phyloP scores from a whole-genome alignment of 176 grass and related monocot genomes.

The Lolium rigidum region DNA sequence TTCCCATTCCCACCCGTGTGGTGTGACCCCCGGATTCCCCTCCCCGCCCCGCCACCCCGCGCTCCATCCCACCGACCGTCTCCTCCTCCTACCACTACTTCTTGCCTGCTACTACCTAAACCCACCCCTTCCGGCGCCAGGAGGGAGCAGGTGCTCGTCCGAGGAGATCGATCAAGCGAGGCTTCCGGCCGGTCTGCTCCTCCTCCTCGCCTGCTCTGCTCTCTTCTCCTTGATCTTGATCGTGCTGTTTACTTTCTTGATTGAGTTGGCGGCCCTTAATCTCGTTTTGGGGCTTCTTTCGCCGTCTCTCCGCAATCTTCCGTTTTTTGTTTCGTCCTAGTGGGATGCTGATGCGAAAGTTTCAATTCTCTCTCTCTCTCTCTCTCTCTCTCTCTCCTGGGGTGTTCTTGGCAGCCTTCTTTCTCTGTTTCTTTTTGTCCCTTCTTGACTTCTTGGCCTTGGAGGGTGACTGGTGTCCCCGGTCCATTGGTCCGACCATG shows the following conservation, averaged over 20 bases:
- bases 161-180: neutral
- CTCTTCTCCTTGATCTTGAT: neutral
- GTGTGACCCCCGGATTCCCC: slow-evolving; percentile 13
- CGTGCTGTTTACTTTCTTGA: neutral
- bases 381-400: neutral
- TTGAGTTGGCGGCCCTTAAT: neutral
- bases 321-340: neutral
- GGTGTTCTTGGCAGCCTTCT: neutral
- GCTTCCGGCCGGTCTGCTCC: slow-evolving; percentile 15
- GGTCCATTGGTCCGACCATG: slow-evolving; percentile 27
- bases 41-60: neutral
- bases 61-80: neutral
- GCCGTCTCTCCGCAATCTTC: neutral
- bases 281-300: neutral
- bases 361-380: neutral
- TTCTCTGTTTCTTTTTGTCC: slow-evolving; percentile 1
- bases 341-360: slow-evolving; percentile 20
- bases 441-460: slow-evolving; percentile 15
- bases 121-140: neutral
- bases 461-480: neutral
- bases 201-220: neutral
- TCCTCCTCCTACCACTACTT: neutral
- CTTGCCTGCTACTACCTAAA: neutral
- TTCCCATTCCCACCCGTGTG: neutral
- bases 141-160: neutral